Evolutionary conservation across 805 yeast genomes (phyloP).

Genomic region (Saturnispora diversa): DNA sequence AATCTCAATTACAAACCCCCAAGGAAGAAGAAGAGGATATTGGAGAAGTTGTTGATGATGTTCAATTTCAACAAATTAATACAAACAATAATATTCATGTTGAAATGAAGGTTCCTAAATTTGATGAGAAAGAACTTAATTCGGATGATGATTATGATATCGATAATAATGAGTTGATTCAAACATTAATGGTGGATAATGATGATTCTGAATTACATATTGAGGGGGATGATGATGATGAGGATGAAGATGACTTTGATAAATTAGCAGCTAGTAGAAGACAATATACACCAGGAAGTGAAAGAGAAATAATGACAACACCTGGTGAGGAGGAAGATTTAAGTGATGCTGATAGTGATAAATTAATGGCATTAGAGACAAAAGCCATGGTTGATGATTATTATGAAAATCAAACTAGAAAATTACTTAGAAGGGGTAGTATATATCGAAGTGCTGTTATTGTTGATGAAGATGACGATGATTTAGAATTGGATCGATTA

Average conservation of each 20-base stretch:
- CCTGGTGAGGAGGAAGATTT: conserved; percentile 6
- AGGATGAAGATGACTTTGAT: conserved; percentile 30
- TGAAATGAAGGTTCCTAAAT: conserved; percentile 42
- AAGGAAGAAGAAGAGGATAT: conserved; percentile 52
- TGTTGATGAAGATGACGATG: conserved; percentile 28
- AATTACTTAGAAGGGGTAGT: conserved; percentile 15
- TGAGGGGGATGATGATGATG: conserved; percentile 31
- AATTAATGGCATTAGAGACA: conserved; percentile 34
- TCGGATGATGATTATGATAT: conserved; percentile 63
- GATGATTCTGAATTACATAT: conserved; percentile 31
- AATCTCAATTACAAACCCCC: conserved; percentile 12
- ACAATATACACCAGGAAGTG: conserved; percentile 11
- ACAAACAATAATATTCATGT: conserved; percentile 18
- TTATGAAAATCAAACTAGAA: conserved; percentile 17
- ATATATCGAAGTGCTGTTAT: conserved; percentile 29
- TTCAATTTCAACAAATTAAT: conserved; percentile 14
- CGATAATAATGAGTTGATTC: conserved; percentile 40
- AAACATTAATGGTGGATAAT: conserved; percentile 32
- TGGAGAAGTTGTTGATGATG: conserved; percentile 44
- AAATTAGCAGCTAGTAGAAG: conserved; percentile 14
- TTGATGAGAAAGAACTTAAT: conserved; percentile 35
- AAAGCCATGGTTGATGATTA: conserved; percentile 36
- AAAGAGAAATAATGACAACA: conserved; percentile 15
- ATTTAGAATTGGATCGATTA: conserved; percentile 22
- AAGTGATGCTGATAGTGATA: conserved; percentile 25